Conservation (phyloP, 2,329 filamentous ascomycete species). For the Dactylellina cionopaga region DNA sequence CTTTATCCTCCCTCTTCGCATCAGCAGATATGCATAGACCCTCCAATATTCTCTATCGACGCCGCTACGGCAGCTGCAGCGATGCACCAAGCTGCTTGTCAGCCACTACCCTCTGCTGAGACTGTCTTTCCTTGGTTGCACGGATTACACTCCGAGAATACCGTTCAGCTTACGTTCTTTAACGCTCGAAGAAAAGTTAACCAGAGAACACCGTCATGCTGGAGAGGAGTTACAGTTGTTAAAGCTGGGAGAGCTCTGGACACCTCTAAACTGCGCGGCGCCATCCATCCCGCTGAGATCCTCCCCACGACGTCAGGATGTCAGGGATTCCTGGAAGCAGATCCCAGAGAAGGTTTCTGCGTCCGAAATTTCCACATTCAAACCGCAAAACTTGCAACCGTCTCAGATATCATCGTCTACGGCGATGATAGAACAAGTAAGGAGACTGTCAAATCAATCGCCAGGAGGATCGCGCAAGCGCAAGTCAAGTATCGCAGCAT, state of each 20-base stretch:
- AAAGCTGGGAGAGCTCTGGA: conserved; percentile 86
- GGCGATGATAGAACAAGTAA: conserved; percentile 74
- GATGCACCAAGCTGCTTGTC: conserved; percentile 77
- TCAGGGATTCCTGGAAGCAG: conserved; percentile 79
- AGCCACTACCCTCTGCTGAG: conserved; percentile 84
- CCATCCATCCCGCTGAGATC: conserved; percentile 83
- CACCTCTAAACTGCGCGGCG: conserved; percentile 81
- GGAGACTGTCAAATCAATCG: conserved; percentile 73
- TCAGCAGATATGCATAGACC: conserved; percentile 68
- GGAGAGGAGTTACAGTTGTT: conserved; percentile 83
- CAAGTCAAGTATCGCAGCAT: conserved; percentile 78
- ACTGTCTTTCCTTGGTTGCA: conserved; percentile 96
- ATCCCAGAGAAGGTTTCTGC: conserved; percentile 90
- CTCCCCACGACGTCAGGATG: conserved; percentile 66
- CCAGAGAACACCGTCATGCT: conserved; percentile 76
- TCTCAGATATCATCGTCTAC: conserved; percentile 94
- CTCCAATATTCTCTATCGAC: conserved; percentile 76
- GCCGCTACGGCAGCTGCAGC: conserved; percentile 75
- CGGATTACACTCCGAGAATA: conserved; percentile 87
- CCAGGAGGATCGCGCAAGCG: conserved; percentile 74
- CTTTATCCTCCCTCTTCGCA: conserved; percentile 76
- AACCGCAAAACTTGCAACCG: conserved; percentile 82
- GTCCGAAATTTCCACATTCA: conserved; percentile 98
- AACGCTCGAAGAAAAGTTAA: conserved; percentile 77
- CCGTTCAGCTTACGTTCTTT: conserved; percentile 90